Evolutionary conservation across 495 filamentous ascomycete species (phyloP).

Genomic region (Penicilliopsis zonata): DNA sequence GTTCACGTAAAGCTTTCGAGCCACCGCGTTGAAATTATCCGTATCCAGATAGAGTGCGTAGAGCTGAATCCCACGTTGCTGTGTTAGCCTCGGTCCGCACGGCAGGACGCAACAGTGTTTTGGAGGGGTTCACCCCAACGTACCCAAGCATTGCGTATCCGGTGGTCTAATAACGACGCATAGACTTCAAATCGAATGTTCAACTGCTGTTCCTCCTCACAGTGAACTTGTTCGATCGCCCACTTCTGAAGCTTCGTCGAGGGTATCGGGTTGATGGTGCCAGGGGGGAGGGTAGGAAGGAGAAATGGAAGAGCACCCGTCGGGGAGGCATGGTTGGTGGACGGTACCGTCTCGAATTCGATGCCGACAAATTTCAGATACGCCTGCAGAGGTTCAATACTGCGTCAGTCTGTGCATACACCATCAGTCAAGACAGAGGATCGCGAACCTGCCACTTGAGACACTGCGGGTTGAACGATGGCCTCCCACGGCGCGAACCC

Average conservation of each 20-base stretch:
- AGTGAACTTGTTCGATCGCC: conserved; percentile 39
- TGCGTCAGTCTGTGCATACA: conserved; percentile 2
- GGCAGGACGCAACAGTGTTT: too few relatives aligned
- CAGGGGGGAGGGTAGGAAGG: conserved; percentile 37
- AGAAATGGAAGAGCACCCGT: conserved; percentile 82
- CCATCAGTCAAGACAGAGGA: background rate
- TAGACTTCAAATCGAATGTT: conserved; percentile 65
- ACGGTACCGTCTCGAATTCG: conserved; percentile 54
- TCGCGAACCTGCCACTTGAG: conserved; percentile 86
- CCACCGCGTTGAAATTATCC: conserved; percentile 50
- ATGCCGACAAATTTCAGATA: conserved; percentile 71
- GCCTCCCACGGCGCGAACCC: conserved; percentile 48
- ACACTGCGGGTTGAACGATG: conserved; percentile 87
- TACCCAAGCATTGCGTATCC: conserved; percentile 82
- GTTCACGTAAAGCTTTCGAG: conserved; percentile 55
- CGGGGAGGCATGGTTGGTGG: conserved; percentile 89
- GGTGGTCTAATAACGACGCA: conserved; percentile 63
- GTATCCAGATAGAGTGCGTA: conserved; percentile 67
- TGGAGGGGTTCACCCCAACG: too few relatives aligned
- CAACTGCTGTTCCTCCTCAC: conserved; percentile 37
- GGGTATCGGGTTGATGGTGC: conserved; percentile 37
- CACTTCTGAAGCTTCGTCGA: conserved; percentile 60
- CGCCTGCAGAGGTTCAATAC: conserved; percentile 39
- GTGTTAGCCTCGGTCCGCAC: too few relatives aligned
- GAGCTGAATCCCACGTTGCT: too few relatives aligned